A percentile compares a stretch with the other conserved stretches of the same genome.
Conservation (phyloP, 2,329 filamentous ascomycete genomes). For the Endoconidiophora polonica region DNA sequence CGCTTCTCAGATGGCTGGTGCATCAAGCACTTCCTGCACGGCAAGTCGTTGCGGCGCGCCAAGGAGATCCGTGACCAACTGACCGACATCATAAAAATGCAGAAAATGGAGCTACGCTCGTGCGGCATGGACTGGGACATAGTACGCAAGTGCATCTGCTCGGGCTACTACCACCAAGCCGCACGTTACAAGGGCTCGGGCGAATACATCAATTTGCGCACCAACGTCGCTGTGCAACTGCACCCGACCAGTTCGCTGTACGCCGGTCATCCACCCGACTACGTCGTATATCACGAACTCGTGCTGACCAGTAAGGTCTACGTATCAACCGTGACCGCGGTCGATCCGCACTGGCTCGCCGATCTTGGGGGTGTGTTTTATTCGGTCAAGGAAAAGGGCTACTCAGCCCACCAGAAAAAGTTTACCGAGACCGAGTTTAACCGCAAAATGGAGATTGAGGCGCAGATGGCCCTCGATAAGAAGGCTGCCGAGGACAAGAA, state of each 20-base stretch:
- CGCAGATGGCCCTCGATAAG: conserved; percentile 79
- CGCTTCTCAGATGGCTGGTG: conserved; percentile 86
- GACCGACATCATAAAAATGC: conserved; percentile 81
- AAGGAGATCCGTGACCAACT: conserved; percentile 93
- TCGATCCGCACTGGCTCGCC: conserved; percentile 93
- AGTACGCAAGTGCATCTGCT: conserved; percentile 90
- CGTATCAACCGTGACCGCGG: conserved; percentile 90
- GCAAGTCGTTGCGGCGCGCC: conserved; percentile 80
- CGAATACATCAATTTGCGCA: conserved; percentile 93
- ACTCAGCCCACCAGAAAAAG: conserved; percentile 69
- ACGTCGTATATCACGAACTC: conserved; percentile 94
- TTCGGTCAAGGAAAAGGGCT: conserved; percentile 93
- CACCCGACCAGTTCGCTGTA: conserved; percentile 91
- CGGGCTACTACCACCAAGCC: conserved; percentile 94
- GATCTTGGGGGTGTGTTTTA: conserved; percentile 96
- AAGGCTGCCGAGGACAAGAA: conserved; percentile 43
- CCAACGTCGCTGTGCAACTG: conserved; percentile 81
- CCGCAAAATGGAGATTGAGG: conserved; percentile 79
- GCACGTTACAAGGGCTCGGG: conserved; percentile 91
- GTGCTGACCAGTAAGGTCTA: conserved; percentile 96
- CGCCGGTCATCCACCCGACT: conserved; percentile 88
- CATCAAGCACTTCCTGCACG: conserved; percentile 78
- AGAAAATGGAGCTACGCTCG: conserved; percentile 69
- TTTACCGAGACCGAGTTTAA: conserved; percentile 89
- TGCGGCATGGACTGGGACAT: conserved; percentile 96